These are phyloP conservation scores for Venturia carpophila DNA, from an alignment of 2,329 filamentous ascomycete genomes.

Conservation along the genomic window DNA sequence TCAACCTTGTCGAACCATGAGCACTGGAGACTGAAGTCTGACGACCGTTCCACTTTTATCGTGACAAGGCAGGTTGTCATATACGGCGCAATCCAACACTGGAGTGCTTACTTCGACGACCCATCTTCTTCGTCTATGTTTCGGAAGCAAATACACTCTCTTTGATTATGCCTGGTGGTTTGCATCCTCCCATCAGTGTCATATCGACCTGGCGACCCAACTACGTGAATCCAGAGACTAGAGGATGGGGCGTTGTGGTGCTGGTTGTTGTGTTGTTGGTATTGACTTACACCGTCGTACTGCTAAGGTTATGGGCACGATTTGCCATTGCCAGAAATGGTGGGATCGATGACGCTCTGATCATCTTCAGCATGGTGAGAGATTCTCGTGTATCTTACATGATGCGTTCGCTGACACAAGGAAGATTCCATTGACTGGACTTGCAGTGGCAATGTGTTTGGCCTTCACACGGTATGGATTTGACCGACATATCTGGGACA, in stretches of 20 bases:
- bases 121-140: neutral
- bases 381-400: too few species aligned
- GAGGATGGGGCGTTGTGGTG: slow-evolving; percentile 14
- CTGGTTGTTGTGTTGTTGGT: slow-evolving; percentile 17
- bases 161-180: slow-evolving; percentile 9
- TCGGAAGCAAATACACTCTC: neutral
- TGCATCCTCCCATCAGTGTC: slow-evolving; percentile 9
- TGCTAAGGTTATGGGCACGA: slow-evolving; percentile 21
- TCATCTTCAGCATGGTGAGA: slow-evolving; percentile 26
- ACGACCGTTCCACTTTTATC: neutral
- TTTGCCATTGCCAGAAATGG: slow-evolving; percentile 20
- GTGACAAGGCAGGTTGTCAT: neutral
- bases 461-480: slow-evolving; percentile 15
- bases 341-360: slow-evolving; percentile 22
- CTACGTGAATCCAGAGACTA: slow-evolving; percentile 8
- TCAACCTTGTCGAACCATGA: neutral
- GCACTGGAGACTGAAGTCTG: neutral
- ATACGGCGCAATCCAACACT: neutral
- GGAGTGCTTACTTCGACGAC: neutral
- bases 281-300: slow-evolving; percentile 21
- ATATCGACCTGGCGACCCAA: neutral
- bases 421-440: slow-evolving; percentile 20
- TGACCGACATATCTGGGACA: slow-evolving; percentile 15
- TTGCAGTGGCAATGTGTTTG: slow-evolving; percentile 17
- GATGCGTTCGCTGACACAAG: neutral